These are phyloP conservation scores for Platismatia glauca DNA, from an alignment of 495 filamentous ascomycete genomes.

Conservation along the genomic window DNA sequence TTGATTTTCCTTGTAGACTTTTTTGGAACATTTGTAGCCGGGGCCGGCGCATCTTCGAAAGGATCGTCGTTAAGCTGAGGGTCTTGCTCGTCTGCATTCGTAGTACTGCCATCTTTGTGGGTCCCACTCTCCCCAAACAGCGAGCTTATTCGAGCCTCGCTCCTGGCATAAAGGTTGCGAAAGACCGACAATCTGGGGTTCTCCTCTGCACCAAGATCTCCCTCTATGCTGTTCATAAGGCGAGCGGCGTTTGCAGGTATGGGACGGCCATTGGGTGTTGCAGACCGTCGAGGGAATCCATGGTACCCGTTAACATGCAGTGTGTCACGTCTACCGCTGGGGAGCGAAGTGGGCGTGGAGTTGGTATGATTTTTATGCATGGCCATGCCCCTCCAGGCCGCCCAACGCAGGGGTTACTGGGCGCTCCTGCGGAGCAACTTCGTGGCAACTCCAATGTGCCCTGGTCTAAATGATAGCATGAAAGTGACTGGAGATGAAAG, in stretches of 20 bases:
- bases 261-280: constrained; percentile 43
- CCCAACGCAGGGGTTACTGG: constrained; percentile 11
- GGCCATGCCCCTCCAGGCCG: constrained; percentile 21
- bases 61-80: constrained; percentile 24
- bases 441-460: neutral
- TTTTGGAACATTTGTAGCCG: constrained; percentile 37
- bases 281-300: constrained; percentile 37
- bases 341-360: constrained; percentile 12
- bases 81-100: constrained; percentile 33
- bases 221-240: constrained; percentile 40
- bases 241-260: constrained; percentile 40
- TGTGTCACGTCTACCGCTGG: constrained; percentile 37
- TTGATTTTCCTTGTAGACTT: constrained; percentile 64
- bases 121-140: constrained; percentile 46
- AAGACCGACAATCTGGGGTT: constrained; percentile 56
- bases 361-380: constrained; percentile 17
- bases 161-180: constrained; percentile 48
- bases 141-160: constrained; percentile 50
- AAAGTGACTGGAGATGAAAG: constrained; percentile 14
- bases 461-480: constrained; percentile 14
- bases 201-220: constrained; percentile 49
- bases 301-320: constrained; percentile 42
- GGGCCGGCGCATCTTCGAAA: constrained; percentile 24
- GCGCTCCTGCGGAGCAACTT: constrained; percentile 7
- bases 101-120: constrained; percentile 27